phyloP scores from a whole-genome alignment of 2,329 filamentous ascomycete species.

The Emericellopsis atlantica region DNA sequence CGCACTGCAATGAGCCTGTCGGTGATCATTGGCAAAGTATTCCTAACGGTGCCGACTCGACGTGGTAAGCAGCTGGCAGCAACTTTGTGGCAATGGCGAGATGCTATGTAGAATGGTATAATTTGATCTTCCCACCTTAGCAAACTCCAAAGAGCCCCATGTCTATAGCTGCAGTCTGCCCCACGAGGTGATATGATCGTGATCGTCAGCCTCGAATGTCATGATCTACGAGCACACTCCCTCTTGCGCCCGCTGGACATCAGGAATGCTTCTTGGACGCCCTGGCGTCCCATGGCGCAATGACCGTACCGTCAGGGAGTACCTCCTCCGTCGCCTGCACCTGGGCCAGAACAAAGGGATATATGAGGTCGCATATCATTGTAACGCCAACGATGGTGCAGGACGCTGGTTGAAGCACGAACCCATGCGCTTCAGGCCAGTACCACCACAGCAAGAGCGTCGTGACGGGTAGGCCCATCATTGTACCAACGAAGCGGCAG shows the following conservation, averaged over 20 bases:
- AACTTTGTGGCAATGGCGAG: too few species aligned
- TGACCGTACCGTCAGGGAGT: slow-evolving; percentile 22
- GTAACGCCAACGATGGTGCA: slow-evolving; percentile 26
- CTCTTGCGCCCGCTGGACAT: not conserved
- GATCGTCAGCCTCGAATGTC: too few species aligned
- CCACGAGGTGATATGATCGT: too few species aligned
- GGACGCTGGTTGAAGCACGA: slow-evolving; percentile 27
- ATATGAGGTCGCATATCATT: slow-evolving; percentile 27
- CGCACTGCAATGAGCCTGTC: too few species aligned
- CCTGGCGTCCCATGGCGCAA: slow-evolving; percentile 2
- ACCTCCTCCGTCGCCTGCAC: slow-evolving; percentile 24
- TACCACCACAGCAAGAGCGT: slow-evolving; percentile 31
- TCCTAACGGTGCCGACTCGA: too few species aligned
- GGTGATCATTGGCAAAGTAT: too few species aligned
- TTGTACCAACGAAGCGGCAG: slow-evolving; percentile 26
- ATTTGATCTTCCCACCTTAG: too few species aligned
- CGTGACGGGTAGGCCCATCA: slow-evolving; percentile 24
- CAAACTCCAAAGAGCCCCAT: too few species aligned
- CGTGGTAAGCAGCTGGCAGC: too few species aligned
- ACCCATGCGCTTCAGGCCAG: slow-evolving; percentile 37
- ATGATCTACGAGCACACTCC: not conserved
- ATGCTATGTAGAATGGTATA: too few species aligned
- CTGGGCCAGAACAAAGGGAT: slow-evolving; percentile 27
- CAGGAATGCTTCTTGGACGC: slow-evolving; percentile 3
- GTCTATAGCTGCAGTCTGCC: too few species aligned